phyloP scores from a whole-genome alignment of 2,329 filamentous ascomycete species.

The Ophiostoma ulmi region DNA sequence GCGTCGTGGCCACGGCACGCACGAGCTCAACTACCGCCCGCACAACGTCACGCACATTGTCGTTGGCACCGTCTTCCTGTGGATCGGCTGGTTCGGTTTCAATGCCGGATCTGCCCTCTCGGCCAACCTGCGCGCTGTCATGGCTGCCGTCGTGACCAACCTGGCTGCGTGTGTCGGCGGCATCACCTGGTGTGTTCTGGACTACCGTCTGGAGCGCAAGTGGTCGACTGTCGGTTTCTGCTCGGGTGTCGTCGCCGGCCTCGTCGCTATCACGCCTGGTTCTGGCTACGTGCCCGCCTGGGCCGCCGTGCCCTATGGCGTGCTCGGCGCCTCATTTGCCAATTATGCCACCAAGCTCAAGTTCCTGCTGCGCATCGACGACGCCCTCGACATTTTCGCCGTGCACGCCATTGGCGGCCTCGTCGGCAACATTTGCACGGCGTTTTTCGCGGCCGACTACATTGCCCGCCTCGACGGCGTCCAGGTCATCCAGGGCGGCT shows the following conservation, averaged over 20 bases:
- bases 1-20: constrained; percentile 72
- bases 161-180: constrained; percentile 77
- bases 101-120: constrained; percentile 78
- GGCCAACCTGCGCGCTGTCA: constrained; percentile 77
- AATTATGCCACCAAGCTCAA: constrained; percentile 95
- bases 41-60: constrained; percentile 93
- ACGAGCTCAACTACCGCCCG: constrained; percentile 78
- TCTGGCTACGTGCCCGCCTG: constrained; percentile 80
- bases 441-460: constrained; percentile 78
- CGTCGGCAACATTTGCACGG: constrained; percentile 73
- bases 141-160: constrained; percentile 83
- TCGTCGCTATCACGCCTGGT: constrained; percentile 83
- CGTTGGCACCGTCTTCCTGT: constrained; percentile 89
- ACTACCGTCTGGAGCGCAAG: constrained; percentile 83
- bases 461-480: constrained; percentile 76
- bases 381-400: constrained; percentile 83
- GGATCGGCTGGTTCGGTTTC: constrained; percentile 95
- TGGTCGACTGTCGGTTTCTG: constrained; percentile 94
- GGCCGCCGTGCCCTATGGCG: constrained; percentile 74
- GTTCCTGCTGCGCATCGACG: constrained; percentile 73
- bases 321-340: constrained; percentile 69
- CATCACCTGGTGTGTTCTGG: constrained; percentile 82
- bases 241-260: constrained; percentile 78
- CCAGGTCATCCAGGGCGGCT: constrained; percentile 65
- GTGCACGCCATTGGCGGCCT: constrained; percentile 74